A percentile compares a stretch with the other conserved stretches of the same genome.
phyloP scores from a whole-genome alignment of 176 grass and related monocot genomes.

The Poa pratensis region DNA sequence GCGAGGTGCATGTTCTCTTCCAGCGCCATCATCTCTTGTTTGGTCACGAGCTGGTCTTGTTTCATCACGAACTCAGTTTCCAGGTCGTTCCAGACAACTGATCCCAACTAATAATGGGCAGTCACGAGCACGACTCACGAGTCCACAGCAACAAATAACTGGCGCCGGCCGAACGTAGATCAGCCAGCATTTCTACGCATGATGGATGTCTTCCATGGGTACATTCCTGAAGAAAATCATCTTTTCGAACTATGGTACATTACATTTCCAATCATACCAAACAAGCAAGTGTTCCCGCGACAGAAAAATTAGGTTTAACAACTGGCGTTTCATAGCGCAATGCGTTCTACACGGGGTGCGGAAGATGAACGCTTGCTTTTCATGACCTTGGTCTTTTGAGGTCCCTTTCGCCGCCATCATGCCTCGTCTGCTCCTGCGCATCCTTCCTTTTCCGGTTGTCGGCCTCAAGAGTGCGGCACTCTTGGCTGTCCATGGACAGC shows the following conservation, averaged over 20 bases:
- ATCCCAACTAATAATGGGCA: too few relatives aligned
- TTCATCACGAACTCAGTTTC: not conserved
- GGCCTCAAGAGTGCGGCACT: slow-evolving; percentile 37
- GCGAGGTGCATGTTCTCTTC: not conserved
- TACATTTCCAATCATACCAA: not conserved
- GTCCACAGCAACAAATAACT: not conserved
- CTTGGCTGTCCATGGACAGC: slow-evolving; percentile 64
- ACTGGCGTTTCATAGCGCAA: not conserved
- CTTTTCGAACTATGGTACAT: not conserved
- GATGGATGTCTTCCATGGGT: not conserved
- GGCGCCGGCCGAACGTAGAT: not conserved
- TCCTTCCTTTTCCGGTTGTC: slow-evolving; percentile 57
- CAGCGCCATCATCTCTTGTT: too few relatives aligned
- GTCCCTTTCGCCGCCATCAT: slow-evolving; percentile 50
- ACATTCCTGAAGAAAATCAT: not conserved
- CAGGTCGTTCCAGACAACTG: too few relatives aligned
- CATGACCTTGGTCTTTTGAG: slow-evolving; percentile 49
- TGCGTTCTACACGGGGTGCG: too few relatives aligned
- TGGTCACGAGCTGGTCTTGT: too few relatives aligned
- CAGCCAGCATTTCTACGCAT: not conserved
- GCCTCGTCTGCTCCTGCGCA: slow-evolving; percentile 36
- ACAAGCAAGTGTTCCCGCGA: slow-evolving; percentile 14
- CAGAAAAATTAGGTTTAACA: slow-evolving; percentile 20
- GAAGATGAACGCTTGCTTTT: slow-evolving; percentile 5
- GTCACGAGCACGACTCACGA: not conserved